Conservation (phyloP, 371 early-diverging fungal genomes). For the Apophysomyces sp. region DNA sequence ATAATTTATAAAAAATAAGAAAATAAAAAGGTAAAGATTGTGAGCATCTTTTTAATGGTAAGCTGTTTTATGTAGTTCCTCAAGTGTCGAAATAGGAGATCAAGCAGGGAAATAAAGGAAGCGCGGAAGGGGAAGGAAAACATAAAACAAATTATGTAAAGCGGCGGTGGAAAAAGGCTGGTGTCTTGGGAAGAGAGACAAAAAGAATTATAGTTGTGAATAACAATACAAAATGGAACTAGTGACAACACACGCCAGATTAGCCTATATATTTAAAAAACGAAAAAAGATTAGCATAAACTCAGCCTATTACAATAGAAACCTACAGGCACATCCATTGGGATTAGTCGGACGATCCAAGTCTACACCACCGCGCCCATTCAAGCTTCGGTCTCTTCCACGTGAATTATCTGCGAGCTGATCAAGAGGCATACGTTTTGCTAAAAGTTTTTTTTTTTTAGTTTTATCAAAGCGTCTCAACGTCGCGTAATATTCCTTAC, state of each 20-base stretch:
- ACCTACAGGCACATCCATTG: slow-evolving; percentile 50
- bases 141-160: background rate
- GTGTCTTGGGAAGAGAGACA: background rate
- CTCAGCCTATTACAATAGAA: background rate
- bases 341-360: slow-evolving; percentile 34
- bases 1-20: too few relatives aligned
- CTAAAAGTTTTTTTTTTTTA: too few relatives aligned
- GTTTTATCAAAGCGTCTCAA: too few relatives aligned
- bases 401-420: slow-evolving; percentile 45
- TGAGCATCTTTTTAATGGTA: too few relatives aligned
- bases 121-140: background rate
- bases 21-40: too few relatives aligned
- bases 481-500: slow-evolving; percentile 51
- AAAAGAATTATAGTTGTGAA: background rate
- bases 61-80: background rate
- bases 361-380: slow-evolving; percentile 41
- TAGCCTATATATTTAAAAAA: background rate
- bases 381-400: slow-evolving; percentile 33
- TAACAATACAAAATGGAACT: background rate
- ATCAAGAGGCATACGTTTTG: slow-evolving; percentile 46
- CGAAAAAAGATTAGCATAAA: too few relatives aligned
- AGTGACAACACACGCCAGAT: background rate
- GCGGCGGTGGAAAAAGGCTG: background rate
- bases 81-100: background rate
- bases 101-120: background rate